Evolutionary conservation across 371 early-diverging fungal genomes (phyloP), one percentile per base, ranked within the genome.

Genomic region (Mortierella sp.): DNA sequence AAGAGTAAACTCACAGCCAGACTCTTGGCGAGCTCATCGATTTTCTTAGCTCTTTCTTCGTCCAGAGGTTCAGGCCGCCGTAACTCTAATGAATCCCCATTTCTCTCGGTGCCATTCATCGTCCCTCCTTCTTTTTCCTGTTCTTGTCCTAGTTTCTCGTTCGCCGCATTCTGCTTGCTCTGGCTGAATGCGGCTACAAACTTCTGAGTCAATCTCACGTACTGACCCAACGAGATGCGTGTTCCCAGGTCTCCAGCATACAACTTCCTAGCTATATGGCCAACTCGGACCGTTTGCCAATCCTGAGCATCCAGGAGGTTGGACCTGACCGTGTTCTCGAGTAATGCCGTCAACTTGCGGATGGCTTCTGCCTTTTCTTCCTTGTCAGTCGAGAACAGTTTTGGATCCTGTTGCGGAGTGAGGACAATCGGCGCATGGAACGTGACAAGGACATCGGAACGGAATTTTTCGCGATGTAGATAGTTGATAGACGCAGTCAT

Each of bases 401-500:
- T 60, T 0, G 64, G 19, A 21, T 76, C 65, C 47, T 76, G 70
- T 15, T 69, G 64, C 12, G 76, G 76, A 12, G 69, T 76, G 44
- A 76, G 46, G 21, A 76, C 70, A 56, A 76, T 69, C 1, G 76
- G 76, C 0, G 60, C 26, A 41, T 76, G 76, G 46, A 69, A 76
- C 2, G 76, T 69, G 12, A 76, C 70, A 21, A 76, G 50, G 21
- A 76, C 70, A 59, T 75, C 76, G 7, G 76, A 75, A 5, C 76
- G 69, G 61, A 75, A 75, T 48, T 75, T 75, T 57, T 75, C 76
- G 17, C 76, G 76, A 47, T 76, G 76, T 26, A 76, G 46, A 48
- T 76, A 76, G 50, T 76, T 76, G 58, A 76, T 76, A 31, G 76
- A 76, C 17, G 76, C 24, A 1, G 76, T 68, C 61, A 76, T 56